Conservation (phyloP, 345 rosid genomes). For the Erysimum cheiranthoides region DNA sequence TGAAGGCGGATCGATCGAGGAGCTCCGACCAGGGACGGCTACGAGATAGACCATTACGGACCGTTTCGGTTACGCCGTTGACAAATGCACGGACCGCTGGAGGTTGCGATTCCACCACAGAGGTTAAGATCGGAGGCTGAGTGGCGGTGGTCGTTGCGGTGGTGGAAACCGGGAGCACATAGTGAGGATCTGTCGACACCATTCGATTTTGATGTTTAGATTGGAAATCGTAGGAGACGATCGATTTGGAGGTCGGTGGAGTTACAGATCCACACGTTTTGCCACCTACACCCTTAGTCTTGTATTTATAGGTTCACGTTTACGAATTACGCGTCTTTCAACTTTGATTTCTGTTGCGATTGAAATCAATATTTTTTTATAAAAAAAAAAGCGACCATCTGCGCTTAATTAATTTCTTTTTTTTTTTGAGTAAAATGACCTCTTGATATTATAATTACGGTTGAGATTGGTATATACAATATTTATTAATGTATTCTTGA, state of each 20-base stretch:
- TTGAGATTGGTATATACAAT: background rate
- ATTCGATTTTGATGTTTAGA: conserved; percentile 12
- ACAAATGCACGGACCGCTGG: conserved; percentile 11
- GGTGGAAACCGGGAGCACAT: conserved; percentile 40
- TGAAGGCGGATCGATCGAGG: conserved; percentile 50
- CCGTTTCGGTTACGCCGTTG: conserved; percentile 24
- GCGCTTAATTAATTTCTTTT: background rate
- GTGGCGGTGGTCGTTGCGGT: conserved; percentile 29
- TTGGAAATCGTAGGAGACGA: background rate
- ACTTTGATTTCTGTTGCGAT: background rate
- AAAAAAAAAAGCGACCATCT: background rate
- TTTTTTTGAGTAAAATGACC: no score
- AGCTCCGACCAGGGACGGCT: conserved; percentile 49
- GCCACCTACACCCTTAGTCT: background rate
- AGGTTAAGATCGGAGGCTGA: conserved; percentile 23
- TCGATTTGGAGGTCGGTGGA: background rate
- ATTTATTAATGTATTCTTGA: background rate
- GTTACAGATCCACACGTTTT: conserved; percentile 9
- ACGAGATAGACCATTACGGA: conserved; percentile 28
- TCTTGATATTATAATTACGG: no score
- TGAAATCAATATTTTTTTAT: background rate
- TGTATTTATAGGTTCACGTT: conserved; percentile 19
- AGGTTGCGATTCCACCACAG: conserved; percentile 25
- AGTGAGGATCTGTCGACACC: conserved; percentile 42
- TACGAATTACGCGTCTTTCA: conserved; percentile 35